Conservation (phyloP, 2,329 filamentous ascomycete genomes). For the Diaporthe caulivora region DNA sequence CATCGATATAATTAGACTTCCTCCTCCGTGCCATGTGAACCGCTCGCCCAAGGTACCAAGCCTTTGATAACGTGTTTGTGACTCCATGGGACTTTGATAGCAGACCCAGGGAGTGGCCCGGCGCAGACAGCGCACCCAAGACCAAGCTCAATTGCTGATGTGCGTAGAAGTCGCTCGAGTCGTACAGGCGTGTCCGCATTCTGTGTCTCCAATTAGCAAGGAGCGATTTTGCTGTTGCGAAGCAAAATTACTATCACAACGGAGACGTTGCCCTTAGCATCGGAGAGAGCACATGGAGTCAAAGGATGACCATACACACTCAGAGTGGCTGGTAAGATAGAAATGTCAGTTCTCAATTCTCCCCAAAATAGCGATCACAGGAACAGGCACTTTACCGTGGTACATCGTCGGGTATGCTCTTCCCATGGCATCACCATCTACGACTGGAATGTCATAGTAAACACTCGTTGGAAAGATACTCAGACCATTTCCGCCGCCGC, state of each 20-base stretch:
- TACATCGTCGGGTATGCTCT: slow-evolving; percentile 54
- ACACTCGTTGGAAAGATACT: slow-evolving; percentile 49
- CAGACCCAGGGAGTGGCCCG: slow-evolving; percentile 49
- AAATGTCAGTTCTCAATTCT: not conserved
- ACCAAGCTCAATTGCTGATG: slow-evolving; percentile 53
- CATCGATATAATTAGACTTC: slow-evolving; percentile 48
- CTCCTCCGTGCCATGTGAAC: slow-evolving; percentile 47
- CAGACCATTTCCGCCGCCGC: slow-evolving; percentile 55
- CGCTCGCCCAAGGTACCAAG: slow-evolving; percentile 51
- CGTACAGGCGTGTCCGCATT: slow-evolving; percentile 50
- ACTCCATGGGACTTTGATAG: slow-evolving; percentile 51
- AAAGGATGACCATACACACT: slow-evolving; percentile 54
- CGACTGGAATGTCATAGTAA: slow-evolving; percentile 52
- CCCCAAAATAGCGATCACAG: not conserved
- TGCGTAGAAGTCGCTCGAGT: slow-evolving; percentile 52
- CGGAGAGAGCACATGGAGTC: slow-evolving; percentile 52
- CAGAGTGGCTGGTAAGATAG: slow-evolving; percentile 47
- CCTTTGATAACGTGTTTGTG: slow-evolving; percentile 50
- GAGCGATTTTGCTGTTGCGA: not conserved
- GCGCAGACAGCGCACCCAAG: slow-evolving; percentile 53
- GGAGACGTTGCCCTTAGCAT: slow-evolving; percentile 52
- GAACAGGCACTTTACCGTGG: slow-evolving; percentile 44
- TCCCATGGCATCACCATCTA: slow-evolving; percentile 55
- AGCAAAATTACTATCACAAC: slow-evolving; percentile 48
- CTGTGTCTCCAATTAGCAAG: slow-evolving; percentile 41